A percentile compares a stretch with the other conserved stretches of the same genome.
These are phyloP conservation scores for Pyrenopolyporus hunteri DNA, from an alignment of 495 filamentous ascomycete genomes.

Conservation along the genomic window DNA sequence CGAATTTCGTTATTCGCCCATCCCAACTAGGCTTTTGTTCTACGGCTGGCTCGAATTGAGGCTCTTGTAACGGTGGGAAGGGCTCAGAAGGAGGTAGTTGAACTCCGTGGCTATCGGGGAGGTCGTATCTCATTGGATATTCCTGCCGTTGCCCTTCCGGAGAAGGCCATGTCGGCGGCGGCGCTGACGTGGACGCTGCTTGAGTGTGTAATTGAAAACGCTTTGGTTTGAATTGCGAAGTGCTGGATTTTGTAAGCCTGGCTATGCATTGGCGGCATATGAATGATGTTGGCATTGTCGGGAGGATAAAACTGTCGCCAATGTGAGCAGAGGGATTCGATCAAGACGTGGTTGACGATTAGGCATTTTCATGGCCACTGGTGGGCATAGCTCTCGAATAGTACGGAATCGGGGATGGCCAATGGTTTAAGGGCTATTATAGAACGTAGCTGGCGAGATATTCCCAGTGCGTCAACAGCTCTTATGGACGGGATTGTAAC, in stretches of 20 bases:
- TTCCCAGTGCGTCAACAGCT: too few species aligned
- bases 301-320: background rate
- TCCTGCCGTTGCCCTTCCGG: slow-evolving; percentile 2
- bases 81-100: background rate
- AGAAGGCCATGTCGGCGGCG: slow-evolving; percentile 4
- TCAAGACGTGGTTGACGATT: slow-evolving; percentile 8
- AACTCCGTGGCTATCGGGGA: background rate
- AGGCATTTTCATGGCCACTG: slow-evolving; percentile 21
- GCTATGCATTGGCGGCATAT: slow-evolving; percentile 37
- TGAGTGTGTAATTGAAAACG: slow-evolving; percentile 11
- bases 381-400: background rate
- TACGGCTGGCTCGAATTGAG: background rate
- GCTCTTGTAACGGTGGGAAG: background rate
- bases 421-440: background rate
- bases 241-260: slow-evolving; percentile 10
- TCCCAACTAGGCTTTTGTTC: background rate
- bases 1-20: slow-evolving; percentile 4
- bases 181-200: slow-evolving; percentile 6
- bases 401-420: background rate
- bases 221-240: background rate
- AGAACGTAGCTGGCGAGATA: background rate
- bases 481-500: too few species aligned
- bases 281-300: slow-evolving; percentile 37
- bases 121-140: background rate
- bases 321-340: background rate